Percentiles rank a stretch among this genome's conserved stretches.
phyloP scores from a whole-genome alignment of 805 yeast species.

The Wickerhamiella galacta region DNA sequence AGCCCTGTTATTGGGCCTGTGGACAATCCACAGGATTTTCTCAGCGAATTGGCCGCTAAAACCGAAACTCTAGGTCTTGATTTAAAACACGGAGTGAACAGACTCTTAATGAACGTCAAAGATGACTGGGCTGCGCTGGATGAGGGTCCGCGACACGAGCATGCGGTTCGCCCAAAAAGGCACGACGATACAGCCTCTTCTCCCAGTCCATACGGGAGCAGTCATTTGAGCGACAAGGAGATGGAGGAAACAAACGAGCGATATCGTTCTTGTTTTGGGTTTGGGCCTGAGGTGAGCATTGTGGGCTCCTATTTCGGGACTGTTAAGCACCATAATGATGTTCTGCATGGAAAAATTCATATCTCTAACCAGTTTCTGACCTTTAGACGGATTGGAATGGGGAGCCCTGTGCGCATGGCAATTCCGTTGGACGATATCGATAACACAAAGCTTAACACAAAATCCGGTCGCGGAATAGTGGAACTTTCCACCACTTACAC shows the following conservation, averaged over 20 bases:
- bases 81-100: too few relatives aligned
- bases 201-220: conserved; percentile 3
- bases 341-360: conserved; percentile 71
- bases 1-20: too few relatives aligned
- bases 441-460: conserved; percentile 12
- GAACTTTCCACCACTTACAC: conserved; percentile 46
- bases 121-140: too few relatives aligned
- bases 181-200: too few relatives aligned
- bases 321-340: conserved; percentile 44
- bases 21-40: too few relatives aligned
- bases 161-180: too few relatives aligned
- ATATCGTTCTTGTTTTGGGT: conserved; percentile 49
- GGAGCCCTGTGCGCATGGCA: conserved; percentile 63
- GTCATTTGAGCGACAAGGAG: conserved; percentile 23
- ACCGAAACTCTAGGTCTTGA: too few relatives aligned
- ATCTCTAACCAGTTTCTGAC: conserved; percentile 55
- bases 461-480: not conserved
- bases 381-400: conserved; percentile 65
- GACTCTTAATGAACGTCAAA: too few relatives aligned
- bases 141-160: too few relatives aligned
- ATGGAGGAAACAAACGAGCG: conserved; percentile 35
- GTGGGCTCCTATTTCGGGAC: conserved; percentile 38
- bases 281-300: conserved; percentile 34
- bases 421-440: conserved; percentile 64
- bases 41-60: too few relatives aligned